phyloP scores from a whole-genome alignment of 345 rosid genomes.

The Bruguiera sexangula region DNA sequence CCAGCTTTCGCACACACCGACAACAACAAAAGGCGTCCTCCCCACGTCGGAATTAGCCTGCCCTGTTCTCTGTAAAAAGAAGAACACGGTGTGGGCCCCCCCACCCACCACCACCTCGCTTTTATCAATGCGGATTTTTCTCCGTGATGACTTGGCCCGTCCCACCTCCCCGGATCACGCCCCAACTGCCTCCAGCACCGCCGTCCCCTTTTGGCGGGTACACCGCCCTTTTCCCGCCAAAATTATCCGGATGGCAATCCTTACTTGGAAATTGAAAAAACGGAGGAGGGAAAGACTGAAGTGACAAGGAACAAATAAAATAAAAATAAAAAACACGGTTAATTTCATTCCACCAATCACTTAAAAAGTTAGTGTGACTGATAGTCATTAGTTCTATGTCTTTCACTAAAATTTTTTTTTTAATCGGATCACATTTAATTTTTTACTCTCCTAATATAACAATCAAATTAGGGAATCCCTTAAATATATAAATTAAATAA shows the following conservation, averaged over 20 bases:
- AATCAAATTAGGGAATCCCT: too few species aligned
- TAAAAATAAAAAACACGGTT: too few species aligned
- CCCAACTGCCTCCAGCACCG: conserved; percentile 12
- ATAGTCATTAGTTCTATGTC: too few species aligned
- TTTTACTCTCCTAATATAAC: too few species aligned
- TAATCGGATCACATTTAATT: too few species aligned
- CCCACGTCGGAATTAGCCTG: conserved; percentile 25
- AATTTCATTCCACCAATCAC: too few species aligned
- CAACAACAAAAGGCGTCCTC: neutral
- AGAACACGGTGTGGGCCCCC: neutral
- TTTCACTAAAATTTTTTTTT: too few species aligned
- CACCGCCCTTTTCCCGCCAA: conserved; percentile 33
- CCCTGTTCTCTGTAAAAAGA: neutral
- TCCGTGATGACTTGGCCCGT: conserved; percentile 25
- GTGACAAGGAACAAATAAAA: neutral
- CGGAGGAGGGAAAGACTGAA: neutral
- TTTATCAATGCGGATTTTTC: conserved; percentile 26
- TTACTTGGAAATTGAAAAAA: too few species aligned
- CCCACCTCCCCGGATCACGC: neutral
- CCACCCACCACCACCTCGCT: neutral
- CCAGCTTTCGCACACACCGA: too few species aligned
- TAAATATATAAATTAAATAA: too few species aligned
- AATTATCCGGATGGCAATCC: too few species aligned
- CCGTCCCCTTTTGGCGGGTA: conserved; percentile 48
- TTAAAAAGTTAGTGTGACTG: too few species aligned